Conservation (phyloP, 2,329 filamentous ascomycete species). For the Aspergillus chevalieri region DNA sequence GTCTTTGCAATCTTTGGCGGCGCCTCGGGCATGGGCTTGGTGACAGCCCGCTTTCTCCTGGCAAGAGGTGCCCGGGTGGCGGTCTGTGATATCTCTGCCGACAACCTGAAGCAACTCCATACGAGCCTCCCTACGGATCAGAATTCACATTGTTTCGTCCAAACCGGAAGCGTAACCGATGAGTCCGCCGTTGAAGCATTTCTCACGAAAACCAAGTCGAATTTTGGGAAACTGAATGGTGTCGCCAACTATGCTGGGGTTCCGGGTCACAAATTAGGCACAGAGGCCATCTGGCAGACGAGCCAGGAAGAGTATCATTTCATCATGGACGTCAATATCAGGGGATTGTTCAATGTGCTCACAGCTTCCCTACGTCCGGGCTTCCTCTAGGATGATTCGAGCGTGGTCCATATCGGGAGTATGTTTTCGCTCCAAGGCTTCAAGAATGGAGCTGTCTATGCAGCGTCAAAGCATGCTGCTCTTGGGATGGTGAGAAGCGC, state of each 20-base stretch:
- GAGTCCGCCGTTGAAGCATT: not conserved
- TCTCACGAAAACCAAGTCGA: not conserved
- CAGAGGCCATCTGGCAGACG: not conserved
- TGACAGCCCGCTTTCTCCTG: not conserved
- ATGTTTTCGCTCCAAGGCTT: conserved; percentile 2
- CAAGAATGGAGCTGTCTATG: conserved; percentile 2
- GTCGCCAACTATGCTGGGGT: conserved; percentile 1
- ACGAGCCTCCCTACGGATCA: not conserved
- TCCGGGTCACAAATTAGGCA: not conserved
- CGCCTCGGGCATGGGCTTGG: conserved; percentile 2
- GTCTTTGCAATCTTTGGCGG: conserved; percentile 2
- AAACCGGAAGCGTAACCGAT: not conserved
- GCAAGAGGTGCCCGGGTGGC: not conserved
- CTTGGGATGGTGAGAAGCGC: conserved; percentile 2
- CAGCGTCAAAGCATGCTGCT: conserved; percentile 2
- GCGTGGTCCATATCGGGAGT: conserved; percentile 3
- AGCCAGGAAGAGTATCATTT: conserved; percentile 1
- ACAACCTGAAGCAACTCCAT: not conserved
- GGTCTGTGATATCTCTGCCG: conserved; percentile 1
- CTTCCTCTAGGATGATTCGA: conserved; percentile 3
- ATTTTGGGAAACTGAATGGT: conserved; percentile 1
- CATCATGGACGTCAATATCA: conserved; percentile 4
- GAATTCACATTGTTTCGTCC: not conserved
- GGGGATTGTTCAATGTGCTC: conserved; percentile 1
- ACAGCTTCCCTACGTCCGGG: not conserved